A percentile compares a stretch with the other conserved stretches of the same genome.
phyloP scores from a whole-genome alignment of 2,329 filamentous ascomycete genomes.

The Clathrospora elynae region DNA sequence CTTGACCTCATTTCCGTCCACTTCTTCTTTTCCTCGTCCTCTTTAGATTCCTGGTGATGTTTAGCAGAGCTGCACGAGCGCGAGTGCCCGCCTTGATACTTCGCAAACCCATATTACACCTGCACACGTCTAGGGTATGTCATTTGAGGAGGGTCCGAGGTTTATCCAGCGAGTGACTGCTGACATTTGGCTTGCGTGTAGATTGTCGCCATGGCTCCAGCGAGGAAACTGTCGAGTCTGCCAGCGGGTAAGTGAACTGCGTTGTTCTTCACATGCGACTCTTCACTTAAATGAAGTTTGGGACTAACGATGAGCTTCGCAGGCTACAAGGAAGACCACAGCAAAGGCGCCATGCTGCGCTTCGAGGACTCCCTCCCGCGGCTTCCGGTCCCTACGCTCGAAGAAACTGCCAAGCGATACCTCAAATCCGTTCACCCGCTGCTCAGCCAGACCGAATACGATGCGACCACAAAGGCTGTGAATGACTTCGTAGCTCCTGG shows the following conservation, averaged over 20 bases:
- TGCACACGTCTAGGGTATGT: constrained; percentile 42
- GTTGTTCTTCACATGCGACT: constrained; percentile 21
- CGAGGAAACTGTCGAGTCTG: constrained; percentile 52
- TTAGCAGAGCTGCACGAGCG: constrained; percentile 49
- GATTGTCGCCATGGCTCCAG: constrained; percentile 46
- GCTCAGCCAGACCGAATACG: constrained; percentile 69
- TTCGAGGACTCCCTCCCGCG: constrained; percentile 84
- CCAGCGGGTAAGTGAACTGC: constrained; percentile 50
- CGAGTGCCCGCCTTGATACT: constrained; percentile 47
- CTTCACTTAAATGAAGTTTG: constrained; percentile 6
- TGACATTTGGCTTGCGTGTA: constrained; percentile 22
- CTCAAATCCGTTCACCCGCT: constrained; percentile 79
- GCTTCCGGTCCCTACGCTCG: constrained; percentile 78
- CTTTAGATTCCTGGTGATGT: constrained; percentile 40
- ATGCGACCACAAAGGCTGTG: constrained; percentile 79
- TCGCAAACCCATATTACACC: constrained; percentile 38
- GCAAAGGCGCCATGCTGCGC: constrained; percentile 79
- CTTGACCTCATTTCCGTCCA: constrained; percentile 16
- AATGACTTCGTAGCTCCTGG: constrained; percentile 88
- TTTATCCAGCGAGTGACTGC: constrained; percentile 6
- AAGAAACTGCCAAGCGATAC: constrained; percentile 81
- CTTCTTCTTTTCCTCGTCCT: constrained; percentile 13
- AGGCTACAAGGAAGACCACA: constrained; percentile 81
- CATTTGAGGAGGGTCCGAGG: background rate
- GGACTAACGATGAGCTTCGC: constrained; percentile 10